These are phyloP conservation scores for Sugiyamaella paludigena DNA, from an alignment of 1,139 yeast genomes.

Conservation along the genomic window DNA sequence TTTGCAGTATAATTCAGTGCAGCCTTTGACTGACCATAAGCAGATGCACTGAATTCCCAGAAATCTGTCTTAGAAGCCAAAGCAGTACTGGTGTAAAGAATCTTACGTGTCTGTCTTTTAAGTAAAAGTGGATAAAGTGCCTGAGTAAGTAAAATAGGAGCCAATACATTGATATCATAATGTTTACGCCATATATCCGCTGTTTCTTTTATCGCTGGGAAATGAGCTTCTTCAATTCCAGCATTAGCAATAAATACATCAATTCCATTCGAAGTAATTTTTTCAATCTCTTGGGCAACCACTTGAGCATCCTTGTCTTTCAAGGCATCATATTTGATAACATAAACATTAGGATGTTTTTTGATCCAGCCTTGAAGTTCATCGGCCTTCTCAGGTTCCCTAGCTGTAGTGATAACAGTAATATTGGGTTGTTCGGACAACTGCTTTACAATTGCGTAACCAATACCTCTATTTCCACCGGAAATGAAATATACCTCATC, in stretches of 20 bases:
- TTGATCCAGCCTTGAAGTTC: slow-evolving; percentile 7
- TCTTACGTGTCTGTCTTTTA: slow-evolving; percentile 23
- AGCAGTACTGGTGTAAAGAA: slow-evolving; percentile 28
- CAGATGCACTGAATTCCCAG: slow-evolving; percentile 16
- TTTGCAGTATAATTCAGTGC: slow-evolving; percentile 15
- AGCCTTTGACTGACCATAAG: slow-evolving; percentile 18
- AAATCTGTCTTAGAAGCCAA: slow-evolving; percentile 31
- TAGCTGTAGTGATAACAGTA: slow-evolving; percentile 15
- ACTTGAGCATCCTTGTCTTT: slow-evolving; percentile 6
- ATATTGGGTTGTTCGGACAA: slow-evolving; percentile 3
- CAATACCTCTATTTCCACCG: slow-evolving; percentile 20
- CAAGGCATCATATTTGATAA: slow-evolving; percentile 12
- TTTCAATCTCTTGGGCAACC: slow-evolving; percentile 27
- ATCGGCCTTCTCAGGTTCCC: slow-evolving; percentile 10
- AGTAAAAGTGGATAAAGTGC: slow-evolving; percentile 6
- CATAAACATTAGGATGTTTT: slow-evolving; percentile 12
- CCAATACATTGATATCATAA: slow-evolving; percentile 18
- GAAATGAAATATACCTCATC: slow-evolving; percentile 16
- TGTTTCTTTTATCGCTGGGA: slow-evolving; percentile 7
- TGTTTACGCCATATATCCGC: background rate
- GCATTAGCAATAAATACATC: slow-evolving; percentile 16
- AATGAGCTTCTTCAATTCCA: slow-evolving; percentile 7
- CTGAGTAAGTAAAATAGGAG: slow-evolving; percentile 8
- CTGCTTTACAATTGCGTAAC: slow-evolving; percentile 10
- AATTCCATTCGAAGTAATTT: slow-evolving; percentile 10